A percentile compares a stretch with the other conserved stretches of the same genome.
Conservation (phyloP, 1,139 yeast genomes). For the Blastobotrys apis region DNA sequence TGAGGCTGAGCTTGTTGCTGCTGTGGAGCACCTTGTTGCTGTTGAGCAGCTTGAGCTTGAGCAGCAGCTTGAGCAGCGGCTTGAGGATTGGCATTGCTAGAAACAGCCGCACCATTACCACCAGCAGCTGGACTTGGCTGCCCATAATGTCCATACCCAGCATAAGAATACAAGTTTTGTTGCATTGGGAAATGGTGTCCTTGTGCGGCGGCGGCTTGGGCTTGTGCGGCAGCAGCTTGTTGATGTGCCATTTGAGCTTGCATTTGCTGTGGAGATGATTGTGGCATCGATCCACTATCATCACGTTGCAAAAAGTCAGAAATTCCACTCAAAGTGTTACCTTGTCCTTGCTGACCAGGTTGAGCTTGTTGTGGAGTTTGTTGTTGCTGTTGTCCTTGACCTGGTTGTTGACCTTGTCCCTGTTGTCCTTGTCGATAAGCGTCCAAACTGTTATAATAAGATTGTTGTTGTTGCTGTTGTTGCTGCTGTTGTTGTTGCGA, state of each 20-base stretch:
- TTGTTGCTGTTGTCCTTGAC: slow-evolving; percentile 20
- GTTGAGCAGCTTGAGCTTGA: slow-evolving; percentile 8
- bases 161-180: slow-evolving; percentile 32
- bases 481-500: too few species aligned
- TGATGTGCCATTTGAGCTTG: slow-evolving; percentile 15
- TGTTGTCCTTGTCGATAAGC: slow-evolving; percentile 21
- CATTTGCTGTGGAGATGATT: slow-evolving; percentile 27
- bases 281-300: slow-evolving; percentile 26
- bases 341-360: too few species aligned
- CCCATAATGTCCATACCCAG: slow-evolving; percentile 34
- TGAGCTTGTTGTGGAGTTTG: slow-evolving; percentile 22
- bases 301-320: slow-evolving; percentile 35
- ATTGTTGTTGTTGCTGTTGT: too few species aligned
- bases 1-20: slow-evolving; percentile 7
- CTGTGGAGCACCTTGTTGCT: slow-evolving; percentile 10
- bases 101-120: too few species aligned
- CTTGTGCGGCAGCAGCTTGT: slow-evolving; percentile 17
- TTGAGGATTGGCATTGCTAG: not conserved
- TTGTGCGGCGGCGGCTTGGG: slow-evolving; percentile 23
- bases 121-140: slow-evolving; percentile 9
- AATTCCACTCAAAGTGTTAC: slow-evolving; percentile 29
- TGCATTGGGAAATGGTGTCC: slow-evolving; percentile 25
- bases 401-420: slow-evolving; percentile 22
- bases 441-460: slow-evolving; percentile 25
- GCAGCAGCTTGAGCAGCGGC: slow-evolving; percentile 17